Percentiles rank a stretch among this genome's conserved stretches.
Evolutionary conservation across 768 basidiomycete genomes (phyloP).

Genomic region (Rhizopogon vulgaris): DNA sequence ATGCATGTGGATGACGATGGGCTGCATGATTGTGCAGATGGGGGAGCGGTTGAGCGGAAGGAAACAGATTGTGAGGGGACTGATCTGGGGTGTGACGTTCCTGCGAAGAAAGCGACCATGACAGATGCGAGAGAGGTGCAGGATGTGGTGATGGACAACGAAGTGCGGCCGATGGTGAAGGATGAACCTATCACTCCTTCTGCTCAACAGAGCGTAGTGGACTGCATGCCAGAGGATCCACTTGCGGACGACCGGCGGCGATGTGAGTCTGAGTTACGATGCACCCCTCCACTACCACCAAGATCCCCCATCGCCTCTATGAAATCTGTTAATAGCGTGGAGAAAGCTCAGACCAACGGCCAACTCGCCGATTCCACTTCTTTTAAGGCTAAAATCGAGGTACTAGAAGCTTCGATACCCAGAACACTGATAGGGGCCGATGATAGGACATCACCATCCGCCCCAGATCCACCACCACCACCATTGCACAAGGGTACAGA

Average conservation of each 20-base stretch:
- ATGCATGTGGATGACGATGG: slow-evolving; percentile 8
- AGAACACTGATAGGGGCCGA: background rate
- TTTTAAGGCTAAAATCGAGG: background rate
- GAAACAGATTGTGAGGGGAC: background rate
- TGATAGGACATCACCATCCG: background rate
- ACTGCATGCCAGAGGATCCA: background rate
- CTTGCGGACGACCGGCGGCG: background rate
- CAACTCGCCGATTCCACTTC: background rate
- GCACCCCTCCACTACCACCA: background rate
- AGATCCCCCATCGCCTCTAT: background rate
- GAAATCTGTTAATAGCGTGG: background rate
- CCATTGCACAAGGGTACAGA: background rate
- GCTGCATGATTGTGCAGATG: slow-evolving; percentile 10
- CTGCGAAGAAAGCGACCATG: background rate
- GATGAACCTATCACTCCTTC: background rate
- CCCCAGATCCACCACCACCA: background rate
- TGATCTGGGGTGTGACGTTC: background rate
- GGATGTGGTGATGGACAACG: slow-evolving; percentile 10
- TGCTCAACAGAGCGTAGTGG: background rate
- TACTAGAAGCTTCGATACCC: background rate
- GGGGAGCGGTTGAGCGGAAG: background rate
- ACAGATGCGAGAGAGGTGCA: background rate
- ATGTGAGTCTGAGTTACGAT: background rate
- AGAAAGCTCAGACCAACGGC: background rate
- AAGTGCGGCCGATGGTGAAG: background rate